Evolutionary conservation across 179 eudicot genomes (phyloP).

Genomic region (Beta corolliflora): DNA sequence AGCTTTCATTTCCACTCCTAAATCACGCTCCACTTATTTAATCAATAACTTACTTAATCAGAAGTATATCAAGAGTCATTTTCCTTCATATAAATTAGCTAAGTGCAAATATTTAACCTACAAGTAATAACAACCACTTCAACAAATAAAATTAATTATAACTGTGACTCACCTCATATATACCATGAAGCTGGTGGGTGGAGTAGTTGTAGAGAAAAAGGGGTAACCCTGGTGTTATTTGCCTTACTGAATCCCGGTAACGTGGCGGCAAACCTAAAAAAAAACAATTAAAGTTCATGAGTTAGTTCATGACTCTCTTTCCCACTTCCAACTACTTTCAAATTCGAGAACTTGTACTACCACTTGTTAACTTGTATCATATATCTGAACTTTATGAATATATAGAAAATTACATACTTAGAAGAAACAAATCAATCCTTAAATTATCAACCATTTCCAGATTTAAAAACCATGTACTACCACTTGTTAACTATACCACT

Average conservation of each 20-base stretch:
- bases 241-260: constrained; percentile 94
- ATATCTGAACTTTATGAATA: no score
- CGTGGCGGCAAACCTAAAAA: constrained; percentile 91
- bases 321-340: constrained; percentile 9
- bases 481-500: not conserved
- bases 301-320: constrained; percentile 4
- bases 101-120: not conserved
- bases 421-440: no score
- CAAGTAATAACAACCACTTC: constrained; percentile 29
- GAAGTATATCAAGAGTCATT: constrained; percentile 10
- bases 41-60: not conserved
- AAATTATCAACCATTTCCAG: no score
- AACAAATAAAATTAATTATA: not conserved
- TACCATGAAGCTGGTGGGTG: constrained; percentile 98
- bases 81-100: constrained; percentile 1
- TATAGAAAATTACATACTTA: no score
- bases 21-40: constrained; percentile 8
- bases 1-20: constrained; percentile 3
- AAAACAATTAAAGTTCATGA: constrained; percentile 2
- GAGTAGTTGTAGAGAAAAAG: constrained; percentile 98
- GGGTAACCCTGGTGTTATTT: constrained; percentile 93
- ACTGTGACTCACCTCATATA: constrained; percentile 74
- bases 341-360: not conserved
- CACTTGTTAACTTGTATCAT: not conserved
- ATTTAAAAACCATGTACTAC: constrained; percentile 2